Conservation (phyloP, 2,329 filamentous ascomycete genomes). For the Malbranchea cinnamomea region DNA sequence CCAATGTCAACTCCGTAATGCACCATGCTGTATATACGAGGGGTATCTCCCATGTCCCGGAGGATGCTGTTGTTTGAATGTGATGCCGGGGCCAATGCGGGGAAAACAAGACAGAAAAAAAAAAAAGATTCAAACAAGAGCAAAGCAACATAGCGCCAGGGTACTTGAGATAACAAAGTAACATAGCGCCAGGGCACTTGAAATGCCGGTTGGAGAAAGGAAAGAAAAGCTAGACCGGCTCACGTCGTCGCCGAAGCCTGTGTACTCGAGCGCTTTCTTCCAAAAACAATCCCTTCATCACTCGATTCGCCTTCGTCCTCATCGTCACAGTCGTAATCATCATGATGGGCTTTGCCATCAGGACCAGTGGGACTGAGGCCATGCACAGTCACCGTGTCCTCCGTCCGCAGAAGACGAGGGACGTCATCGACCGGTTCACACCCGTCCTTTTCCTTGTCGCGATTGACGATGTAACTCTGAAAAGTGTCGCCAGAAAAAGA, state of each 20-base stretch:
- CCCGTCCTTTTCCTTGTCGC: constrained; percentile 16
- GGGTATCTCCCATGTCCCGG: background rate
- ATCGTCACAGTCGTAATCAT: constrained; percentile 29
- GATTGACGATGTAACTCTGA: constrained; percentile 12
- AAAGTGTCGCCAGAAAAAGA: constrained; percentile 29
- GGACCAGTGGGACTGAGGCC: constrained; percentile 6
- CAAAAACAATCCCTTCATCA: constrained; percentile 28
- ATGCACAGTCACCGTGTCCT: constrained; percentile 26
- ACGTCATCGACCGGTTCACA: constrained; percentile 12
- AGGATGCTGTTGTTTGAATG: background rate
- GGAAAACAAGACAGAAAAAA: background rate
- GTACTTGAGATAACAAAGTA: background rate
- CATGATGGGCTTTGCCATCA: constrained; percentile 15
- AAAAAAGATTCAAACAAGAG: background rate
- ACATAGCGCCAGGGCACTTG: too few species aligned
- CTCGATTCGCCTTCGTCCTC: constrained; percentile 27
- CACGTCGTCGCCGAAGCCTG: background rate
- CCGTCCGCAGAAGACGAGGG: constrained; percentile 26
- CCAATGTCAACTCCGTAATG: too few species aligned
- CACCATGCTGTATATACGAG: too few species aligned
- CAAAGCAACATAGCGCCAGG: background rate
- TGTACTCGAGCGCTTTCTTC: constrained; percentile 11
- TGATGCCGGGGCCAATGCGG: background rate
- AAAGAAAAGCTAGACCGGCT: background rate
- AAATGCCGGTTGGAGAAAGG: background rate